Evolutionary conservation across 495 filamentous ascomycete species (phyloP).

Genomic region (Cercophora newfieldiana): DNA sequence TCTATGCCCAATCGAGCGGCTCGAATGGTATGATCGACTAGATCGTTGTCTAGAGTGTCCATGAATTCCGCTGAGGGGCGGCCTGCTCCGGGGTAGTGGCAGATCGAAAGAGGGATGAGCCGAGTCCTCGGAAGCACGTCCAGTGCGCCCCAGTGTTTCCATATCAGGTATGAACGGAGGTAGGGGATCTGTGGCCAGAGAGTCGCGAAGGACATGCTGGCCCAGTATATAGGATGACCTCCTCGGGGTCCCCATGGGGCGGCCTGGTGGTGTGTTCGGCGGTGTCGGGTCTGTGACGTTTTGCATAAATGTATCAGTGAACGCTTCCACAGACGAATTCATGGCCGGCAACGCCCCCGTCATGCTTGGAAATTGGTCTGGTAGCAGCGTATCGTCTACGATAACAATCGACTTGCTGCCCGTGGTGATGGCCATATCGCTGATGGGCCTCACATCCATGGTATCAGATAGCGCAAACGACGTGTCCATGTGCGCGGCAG

Average conservation of each 20-base stretch:
- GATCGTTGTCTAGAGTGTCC: slow-evolving; percentile 43
- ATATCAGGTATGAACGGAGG: slow-evolving; percentile 44
- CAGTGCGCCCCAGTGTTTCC: slow-evolving; percentile 31
- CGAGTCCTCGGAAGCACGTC: slow-evolving; percentile 33
- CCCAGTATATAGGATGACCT: slow-evolving; percentile 53
- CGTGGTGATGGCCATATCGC: slow-evolving; percentile 61
- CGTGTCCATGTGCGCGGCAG: slow-evolving; percentile 39
- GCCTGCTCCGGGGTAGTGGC: slow-evolving; percentile 26
- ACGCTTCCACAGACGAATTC: slow-evolving; percentile 51
- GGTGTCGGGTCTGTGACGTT: slow-evolving; percentile 50
- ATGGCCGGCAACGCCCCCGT: slow-evolving; percentile 45
- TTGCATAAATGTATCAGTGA: slow-evolving; percentile 49
- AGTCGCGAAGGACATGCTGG: slow-evolving; percentile 38
- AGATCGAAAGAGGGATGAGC: slow-evolving; percentile 36
- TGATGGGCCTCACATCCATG: slow-evolving; percentile 34
- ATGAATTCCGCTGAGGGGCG: slow-evolving; percentile 37
- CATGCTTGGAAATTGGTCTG: slow-evolving; percentile 45
- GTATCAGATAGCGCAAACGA: slow-evolving; percentile 23
- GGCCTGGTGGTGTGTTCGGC: slow-evolving; percentile 53
- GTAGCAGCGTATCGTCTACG: slow-evolving; percentile 65
- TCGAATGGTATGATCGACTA: slow-evolving; percentile 40
- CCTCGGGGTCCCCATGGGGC: slow-evolving; percentile 44
- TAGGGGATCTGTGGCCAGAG: slow-evolving; percentile 34
- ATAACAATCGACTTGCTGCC: slow-evolving; percentile 89
- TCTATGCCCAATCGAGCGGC: slow-evolving; percentile 39